phyloP scores from a whole-genome alignment of 2,329 filamentous ascomycete species.

The Diaporthe sp. region DNA sequence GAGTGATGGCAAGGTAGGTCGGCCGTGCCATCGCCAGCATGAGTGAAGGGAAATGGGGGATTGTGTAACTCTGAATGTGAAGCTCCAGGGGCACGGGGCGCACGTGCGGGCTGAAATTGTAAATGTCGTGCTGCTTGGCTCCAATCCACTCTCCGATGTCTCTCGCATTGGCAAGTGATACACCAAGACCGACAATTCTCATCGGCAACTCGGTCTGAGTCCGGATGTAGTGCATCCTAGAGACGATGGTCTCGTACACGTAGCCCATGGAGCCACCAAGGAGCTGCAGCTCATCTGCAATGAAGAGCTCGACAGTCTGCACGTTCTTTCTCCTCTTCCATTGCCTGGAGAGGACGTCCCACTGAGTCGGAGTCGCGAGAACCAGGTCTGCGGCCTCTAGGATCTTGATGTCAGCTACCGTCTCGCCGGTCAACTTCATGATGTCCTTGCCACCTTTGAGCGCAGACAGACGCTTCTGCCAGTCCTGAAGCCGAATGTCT shows the following conservation, averaged over 20 bases:
- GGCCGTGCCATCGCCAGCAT: conserved; percentile 99
- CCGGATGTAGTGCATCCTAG: conserved; percentile 95
- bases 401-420: conserved; percentile 88
- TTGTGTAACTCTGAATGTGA: conserved; percentile 94
- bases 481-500: conserved; percentile 84
- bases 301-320: conserved; percentile 88
- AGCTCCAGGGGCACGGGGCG: conserved; percentile 91
- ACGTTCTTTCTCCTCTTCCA: conserved; percentile 98
- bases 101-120: conserved; percentile 96
- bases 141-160: conserved; percentile 99
- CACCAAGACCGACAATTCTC: conserved; percentile 89
- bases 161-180: conserved; percentile 91
- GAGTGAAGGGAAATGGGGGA: conserved; percentile 95
- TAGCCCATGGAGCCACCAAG: conserved; percentile 88
- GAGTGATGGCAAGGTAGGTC: conserved; percentile 87
- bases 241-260: conserved; percentile 96
- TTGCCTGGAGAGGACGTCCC: conserved; percentile 95
- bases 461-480: conserved; percentile 80
- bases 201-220: conserved; percentile 87
- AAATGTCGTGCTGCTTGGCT: conserved; percentile 97
- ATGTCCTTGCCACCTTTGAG: conserved; percentile 88
- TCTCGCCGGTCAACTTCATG: conserved; percentile 94
- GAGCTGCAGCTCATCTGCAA: conserved; percentile 95
- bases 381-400: conserved; percentile 90
- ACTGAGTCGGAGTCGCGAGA: conserved; percentile 91